Evolutionary conservation across 2,329 filamentous ascomycete species (phyloP), one percentile per base, ranked within the genome.

Genomic region (Colletotrichum lentis): DNA sequence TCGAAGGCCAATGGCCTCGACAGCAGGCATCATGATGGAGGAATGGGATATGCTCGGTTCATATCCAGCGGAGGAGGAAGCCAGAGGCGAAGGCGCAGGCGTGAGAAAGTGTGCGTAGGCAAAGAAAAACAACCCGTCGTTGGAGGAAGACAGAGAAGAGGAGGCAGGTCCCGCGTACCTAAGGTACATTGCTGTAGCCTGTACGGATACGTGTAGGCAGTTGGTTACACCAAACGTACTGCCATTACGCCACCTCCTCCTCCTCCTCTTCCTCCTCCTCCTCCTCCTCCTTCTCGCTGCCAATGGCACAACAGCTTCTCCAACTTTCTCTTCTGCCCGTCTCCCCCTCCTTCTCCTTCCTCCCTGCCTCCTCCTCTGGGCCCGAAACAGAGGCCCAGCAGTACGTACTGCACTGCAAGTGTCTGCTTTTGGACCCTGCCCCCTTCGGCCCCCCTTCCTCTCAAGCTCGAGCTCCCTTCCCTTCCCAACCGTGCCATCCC

Each of bases 1-100:
- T 41, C 72, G 73, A 67, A 70, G 62, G 60, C 74, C 72, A 57
- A 72, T 63, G 67, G 71, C 70, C 69, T 75, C 70, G 18, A 71
- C 71, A 44, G 66, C 65, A 52, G 65, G 11, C 63, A 66, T 70
- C 69, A 70, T 70, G 41, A 27, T 55, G 56, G 41, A 16, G 39
- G 35, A 11, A 3, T 41, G 16, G 22, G n/a, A 10, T 24, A 35
- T 49, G 6, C 50, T 22, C 43, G 58, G 41, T 22, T 41, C 68
- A 70, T 69, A 4, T 39, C 49, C n/a, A 43, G 3, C 27, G 18
- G 18, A 5, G 8, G 43, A 20, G 27, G 27, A 31, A 7, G 27
- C 5, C 41, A 46, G 27, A 31, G 43, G 43, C 39, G 14, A 57
- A n/a, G 39, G 44, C 16, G 54, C 44, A 18, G 54, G 39, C 31